phyloP scores from a whole-genome alignment of 2,329 filamentous ascomycete genomes.

The Alternaria triticimaculans region DNA sequence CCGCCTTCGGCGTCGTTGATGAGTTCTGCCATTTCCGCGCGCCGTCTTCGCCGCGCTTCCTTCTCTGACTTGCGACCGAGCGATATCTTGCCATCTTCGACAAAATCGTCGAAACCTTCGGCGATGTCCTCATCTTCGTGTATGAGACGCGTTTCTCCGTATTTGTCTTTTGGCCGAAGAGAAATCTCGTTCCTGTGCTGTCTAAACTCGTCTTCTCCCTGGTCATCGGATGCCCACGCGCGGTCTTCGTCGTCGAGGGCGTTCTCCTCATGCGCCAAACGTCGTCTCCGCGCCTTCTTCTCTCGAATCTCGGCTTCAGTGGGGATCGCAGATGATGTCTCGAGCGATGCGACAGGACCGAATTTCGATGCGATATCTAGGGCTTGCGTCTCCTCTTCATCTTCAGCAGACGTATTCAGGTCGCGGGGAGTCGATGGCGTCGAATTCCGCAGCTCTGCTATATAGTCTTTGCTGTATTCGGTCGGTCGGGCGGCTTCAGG shows the following conservation, averaged over 20 bases:
- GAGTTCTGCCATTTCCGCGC: constrained; percentile 80
- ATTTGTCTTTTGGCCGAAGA: constrained; percentile 65
- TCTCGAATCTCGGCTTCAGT: constrained; percentile 86
- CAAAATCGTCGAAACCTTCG: constrained; percentile 92
- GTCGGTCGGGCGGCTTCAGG: constrained; percentile 57
- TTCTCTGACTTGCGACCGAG: constrained; percentile 80
- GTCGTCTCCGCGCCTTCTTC: constrained; percentile 87
- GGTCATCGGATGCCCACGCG: constrained; percentile 50
- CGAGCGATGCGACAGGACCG: constrained; percentile 56
- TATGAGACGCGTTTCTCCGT: constrained; percentile 73
- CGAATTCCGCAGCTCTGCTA: constrained; percentile 83
- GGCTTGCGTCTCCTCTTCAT: constrained; percentile 54
- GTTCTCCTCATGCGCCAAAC: constrained; percentile 76
- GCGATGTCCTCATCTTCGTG: constrained; percentile 90
- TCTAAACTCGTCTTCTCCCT: constrained; percentile 49
- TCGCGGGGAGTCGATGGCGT: constrained; percentile 83
- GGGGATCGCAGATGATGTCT: constrained; percentile 64
- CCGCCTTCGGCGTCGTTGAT: constrained; percentile 79
- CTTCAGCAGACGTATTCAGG: constrained; percentile 48
- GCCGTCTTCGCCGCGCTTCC: constrained; percentile 69
- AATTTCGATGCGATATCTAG: constrained; percentile 62
- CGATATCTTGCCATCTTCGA: constrained; percentile 81
- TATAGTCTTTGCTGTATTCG: constrained; percentile 84
- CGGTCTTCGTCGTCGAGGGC: constrained; percentile 57
- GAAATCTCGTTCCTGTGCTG: constrained; percentile 53